phyloP scores from a whole-genome alignment of 306 rosid genomes.

The Prunus padus region DNA sequence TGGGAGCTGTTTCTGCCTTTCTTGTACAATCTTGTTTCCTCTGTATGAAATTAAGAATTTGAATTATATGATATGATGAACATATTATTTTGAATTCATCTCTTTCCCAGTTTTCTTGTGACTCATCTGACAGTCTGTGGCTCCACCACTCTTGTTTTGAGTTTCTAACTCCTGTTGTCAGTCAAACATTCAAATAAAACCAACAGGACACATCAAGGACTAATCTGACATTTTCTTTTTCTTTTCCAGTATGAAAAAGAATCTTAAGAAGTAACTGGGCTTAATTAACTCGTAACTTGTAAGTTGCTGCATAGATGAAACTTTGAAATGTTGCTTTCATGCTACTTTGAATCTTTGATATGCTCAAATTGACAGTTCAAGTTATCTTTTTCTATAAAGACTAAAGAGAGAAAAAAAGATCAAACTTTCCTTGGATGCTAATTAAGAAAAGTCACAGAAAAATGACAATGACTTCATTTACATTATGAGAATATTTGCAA shows the following conservation, averaged over 20 bases:
- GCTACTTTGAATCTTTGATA: background rate
- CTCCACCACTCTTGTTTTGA: background rate
- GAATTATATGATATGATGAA: conserved; percentile 15
- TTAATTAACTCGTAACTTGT: background rate
- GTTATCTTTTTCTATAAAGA: background rate
- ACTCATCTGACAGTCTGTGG: background rate
- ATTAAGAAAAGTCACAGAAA: background rate
- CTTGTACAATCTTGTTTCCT: conserved; percentile 31
- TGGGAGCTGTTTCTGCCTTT: conserved; percentile 40
- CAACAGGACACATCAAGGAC: background rate
- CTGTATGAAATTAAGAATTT: background rate
- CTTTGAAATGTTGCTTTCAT: conserved; percentile 13
- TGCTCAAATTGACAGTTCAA: background rate
- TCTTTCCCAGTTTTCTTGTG: conserved; percentile 11
- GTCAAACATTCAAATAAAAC: background rate
- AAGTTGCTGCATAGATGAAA: background rate
- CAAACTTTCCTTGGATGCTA: background rate
- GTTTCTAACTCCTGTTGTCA: background rate
- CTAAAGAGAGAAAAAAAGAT: background rate
- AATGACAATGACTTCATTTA: background rate
- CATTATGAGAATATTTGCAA: background rate
- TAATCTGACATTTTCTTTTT: background rate
- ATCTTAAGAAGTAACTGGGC: background rate
- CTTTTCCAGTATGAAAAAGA: background rate
- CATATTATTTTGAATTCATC: conserved; percentile 14